Base-by-base conservation (phyloP, 2,329 filamentous ascomycete species). In the Dactylellina haptotyla region DNA sequence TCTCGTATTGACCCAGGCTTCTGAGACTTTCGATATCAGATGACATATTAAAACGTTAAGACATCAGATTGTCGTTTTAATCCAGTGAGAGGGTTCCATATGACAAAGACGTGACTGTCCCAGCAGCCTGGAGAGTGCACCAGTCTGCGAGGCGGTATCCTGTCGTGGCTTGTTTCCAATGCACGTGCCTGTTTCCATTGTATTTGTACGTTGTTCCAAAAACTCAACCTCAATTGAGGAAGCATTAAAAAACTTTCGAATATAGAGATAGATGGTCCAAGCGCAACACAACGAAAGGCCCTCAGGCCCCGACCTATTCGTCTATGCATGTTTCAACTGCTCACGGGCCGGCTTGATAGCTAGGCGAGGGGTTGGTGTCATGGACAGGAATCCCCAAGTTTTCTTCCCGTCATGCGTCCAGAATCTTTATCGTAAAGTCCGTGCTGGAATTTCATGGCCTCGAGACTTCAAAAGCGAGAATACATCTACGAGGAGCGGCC, bases 321-420 rank as follows among this genome's bases (percentile, higher is more conserved):
- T 67, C 63, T 67, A 67, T 67, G 63, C 63, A 67, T 67, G 63
- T 67, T 67, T 67, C 63, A 67, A 67, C 54, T 30, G 51, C 53
- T n/a, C 20, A 30, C 59, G 51, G 53, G 41, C 53, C 62, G 41
- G 45, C 23, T 50, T 25, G 43, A 51, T 26, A 45, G 34, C 51
- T 67, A 67, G 63, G 53, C 63, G 63, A 67, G 45, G 26, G 51
- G 20, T 57, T 3, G 34, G 53, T 57, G 50, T 54, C 14, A 54
- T 32, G 25, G 16, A 26, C 30, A 20, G 16, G 12, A 51, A 32
- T 45, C 32, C 45, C 34, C 43, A 59, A 45, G 62, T 66, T 66
- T 57, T 37, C 62, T 26, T 66, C 51, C 41, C 53, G 62, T 39
- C 45, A 57, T 43, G 62, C 46, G 18, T 25, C 20, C 3, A 26